A percentile compares a stretch with the other conserved stretches of the same genome.
phyloP scores from a whole-genome alignment of 1,139 yeast species.

The Debaryomycetaceae sp. region DNA sequence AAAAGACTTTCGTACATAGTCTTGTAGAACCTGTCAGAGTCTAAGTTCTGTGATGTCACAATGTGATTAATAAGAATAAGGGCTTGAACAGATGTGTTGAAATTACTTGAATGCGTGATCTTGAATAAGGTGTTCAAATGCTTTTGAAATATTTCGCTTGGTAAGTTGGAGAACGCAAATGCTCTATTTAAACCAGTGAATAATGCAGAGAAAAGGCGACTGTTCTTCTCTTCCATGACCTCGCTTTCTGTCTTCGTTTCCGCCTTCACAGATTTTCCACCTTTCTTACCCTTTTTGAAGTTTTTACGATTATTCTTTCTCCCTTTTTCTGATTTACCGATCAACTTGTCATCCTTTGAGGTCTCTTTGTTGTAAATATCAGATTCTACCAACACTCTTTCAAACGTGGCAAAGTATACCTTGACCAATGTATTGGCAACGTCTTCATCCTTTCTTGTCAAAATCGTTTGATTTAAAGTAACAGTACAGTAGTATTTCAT shows the following conservation, averaged over 20 bases:
- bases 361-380: conserved; percentile 41
- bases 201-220: conserved; percentile 84
- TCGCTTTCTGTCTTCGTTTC: conserved; percentile 67
- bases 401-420: conserved; percentile 84
- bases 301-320: conserved; percentile 52
- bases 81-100: conserved; percentile 93
- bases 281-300: conserved; percentile 58
- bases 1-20: conserved; percentile 86
- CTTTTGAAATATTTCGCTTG: conserved; percentile 65
- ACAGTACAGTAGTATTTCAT: conserved; percentile 84
- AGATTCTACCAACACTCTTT: conserved; percentile 70
- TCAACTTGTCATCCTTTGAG: conserved; percentile 36
- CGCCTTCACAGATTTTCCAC: conserved; percentile 73
- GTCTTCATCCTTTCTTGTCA: conserved; percentile 69
- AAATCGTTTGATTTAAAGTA: conserved; percentile 88
- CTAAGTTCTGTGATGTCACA: conserved; percentile 50
- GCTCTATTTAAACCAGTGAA: conserved; percentile 96
- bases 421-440: conserved; percentile 80
- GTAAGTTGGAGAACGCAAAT: conserved; percentile 83
- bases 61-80: conserved; percentile 81
- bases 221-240: conserved; percentile 75
- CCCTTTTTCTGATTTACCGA: conserved; percentile 45
- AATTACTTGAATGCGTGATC: conserved; percentile 91
- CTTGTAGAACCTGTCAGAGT: conserved; percentile 75
- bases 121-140: conserved; percentile 84